These are phyloP conservation scores for Hypoxylon sp. DNA, from an alignment of 2,329 filamentous ascomycete genomes.

Conservation along the genomic window DNA sequence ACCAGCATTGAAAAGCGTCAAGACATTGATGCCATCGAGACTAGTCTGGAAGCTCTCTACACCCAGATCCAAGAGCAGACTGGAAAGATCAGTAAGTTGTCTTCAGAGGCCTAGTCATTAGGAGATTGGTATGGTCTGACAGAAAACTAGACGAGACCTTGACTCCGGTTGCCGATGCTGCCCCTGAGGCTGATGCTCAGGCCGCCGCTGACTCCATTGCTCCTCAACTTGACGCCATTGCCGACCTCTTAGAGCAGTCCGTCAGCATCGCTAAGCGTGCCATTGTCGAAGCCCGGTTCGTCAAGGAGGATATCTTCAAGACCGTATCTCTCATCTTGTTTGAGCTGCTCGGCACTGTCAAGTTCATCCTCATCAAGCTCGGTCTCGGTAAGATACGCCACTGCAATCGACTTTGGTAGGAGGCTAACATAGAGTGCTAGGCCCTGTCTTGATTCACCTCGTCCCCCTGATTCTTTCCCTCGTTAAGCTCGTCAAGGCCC, in stretches of 20 bases:
- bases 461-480: conserved; percentile 37
- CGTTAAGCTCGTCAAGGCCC: conserved; percentile 37
- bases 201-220: conserved; percentile 33
- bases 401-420: background rate
- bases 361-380: conserved; percentile 42
- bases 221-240: conserved; percentile 38
- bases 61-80: conserved; percentile 40
- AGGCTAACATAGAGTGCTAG: conserved; percentile 26
- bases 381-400: conserved; percentile 39
- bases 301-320: conserved; percentile 40
- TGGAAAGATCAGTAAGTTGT: conserved; percentile 38
- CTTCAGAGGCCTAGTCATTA: background rate
- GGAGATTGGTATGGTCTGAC: conserved; percentile 25
- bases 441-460: conserved; percentile 37
- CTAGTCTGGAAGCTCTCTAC: conserved; percentile 34
- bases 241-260: conserved; percentile 34
- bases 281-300: conserved; percentile 27
- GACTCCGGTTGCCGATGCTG: conserved; percentile 28
- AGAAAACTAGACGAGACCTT: conserved; percentile 34
- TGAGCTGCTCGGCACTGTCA: conserved; percentile 40
- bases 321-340: conserved; percentile 39
- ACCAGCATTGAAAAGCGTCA: conserved; percentile 39
- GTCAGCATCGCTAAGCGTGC: conserved; percentile 36
- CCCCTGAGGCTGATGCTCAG: conserved; percentile 29
- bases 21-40: conserved; percentile 37